Conservation (phyloP, 441 rosid species). For the Populus hybrid region DNA sequence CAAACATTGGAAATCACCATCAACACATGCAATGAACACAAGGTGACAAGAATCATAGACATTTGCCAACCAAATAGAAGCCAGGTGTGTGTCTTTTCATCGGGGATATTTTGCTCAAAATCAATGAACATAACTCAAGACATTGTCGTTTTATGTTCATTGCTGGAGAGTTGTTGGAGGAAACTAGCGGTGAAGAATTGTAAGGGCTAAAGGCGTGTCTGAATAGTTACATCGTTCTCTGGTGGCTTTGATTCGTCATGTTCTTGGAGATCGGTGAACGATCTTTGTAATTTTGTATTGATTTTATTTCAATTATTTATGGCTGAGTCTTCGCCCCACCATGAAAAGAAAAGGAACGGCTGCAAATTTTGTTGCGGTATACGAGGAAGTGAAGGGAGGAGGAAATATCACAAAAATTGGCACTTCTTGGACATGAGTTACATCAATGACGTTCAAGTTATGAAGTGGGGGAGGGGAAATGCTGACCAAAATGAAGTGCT, state of each 20-base stretch:
- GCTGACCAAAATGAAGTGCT: too few relatives aligned
- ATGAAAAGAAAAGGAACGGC: slow-evolving; percentile 3
- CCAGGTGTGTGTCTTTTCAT: not conserved
- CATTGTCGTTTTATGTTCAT: not conserved
- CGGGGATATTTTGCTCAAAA: not conserved
- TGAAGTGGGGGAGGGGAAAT: not conserved
- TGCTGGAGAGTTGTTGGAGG: not conserved
- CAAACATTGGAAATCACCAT: not conserved
- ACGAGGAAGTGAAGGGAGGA: not conserved
- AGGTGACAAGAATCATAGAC: not conserved
- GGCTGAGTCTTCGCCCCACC: not conserved
- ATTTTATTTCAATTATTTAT: slow-evolving; percentile 11
- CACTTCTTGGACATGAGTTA: not conserved
- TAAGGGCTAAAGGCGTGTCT: not conserved
- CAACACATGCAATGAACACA: not conserved
- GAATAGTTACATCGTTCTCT: not conserved
- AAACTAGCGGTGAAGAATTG: slow-evolving; percentile 11
- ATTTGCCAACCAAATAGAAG: not conserved
- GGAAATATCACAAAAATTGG: slow-evolving; percentile 9
- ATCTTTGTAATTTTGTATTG: not conserved
- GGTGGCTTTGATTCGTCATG: not conserved
- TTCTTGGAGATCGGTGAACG: not conserved
- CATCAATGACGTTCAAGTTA: not conserved
- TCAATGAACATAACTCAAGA: slow-evolving; percentile 2
- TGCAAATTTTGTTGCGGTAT: not conserved